Percentiles rank a stretch among this genome's conserved stretches.
phyloP scores from a whole-genome alignment of 306 rosid genomes.

The Vicia villosa region DNA sequence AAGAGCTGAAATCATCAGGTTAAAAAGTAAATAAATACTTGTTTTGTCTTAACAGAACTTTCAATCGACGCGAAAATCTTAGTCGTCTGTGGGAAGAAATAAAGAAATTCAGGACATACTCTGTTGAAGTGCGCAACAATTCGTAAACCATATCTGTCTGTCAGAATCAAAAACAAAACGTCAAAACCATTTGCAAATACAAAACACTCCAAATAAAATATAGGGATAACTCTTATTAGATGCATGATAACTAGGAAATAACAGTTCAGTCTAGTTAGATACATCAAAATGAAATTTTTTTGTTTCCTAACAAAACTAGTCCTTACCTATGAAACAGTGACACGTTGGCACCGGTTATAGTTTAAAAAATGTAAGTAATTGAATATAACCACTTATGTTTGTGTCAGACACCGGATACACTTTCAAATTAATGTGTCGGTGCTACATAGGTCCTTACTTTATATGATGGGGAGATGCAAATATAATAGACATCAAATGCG shows the following conservation, averaged over 20 bases:
- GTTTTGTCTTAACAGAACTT: constrained; percentile 25
- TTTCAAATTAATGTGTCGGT: background rate
- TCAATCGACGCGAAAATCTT: constrained; percentile 5
- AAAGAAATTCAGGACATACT: constrained; percentile 58
- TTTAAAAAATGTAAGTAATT: background rate
- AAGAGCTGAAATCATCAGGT: no score
- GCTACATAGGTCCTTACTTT: background rate
- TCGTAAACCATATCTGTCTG: constrained; percentile 99
- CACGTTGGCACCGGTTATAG: background rate
- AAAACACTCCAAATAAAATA: constrained; percentile 21
- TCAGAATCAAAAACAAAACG: constrained; percentile 39
- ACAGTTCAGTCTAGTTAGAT: constrained; percentile 18
- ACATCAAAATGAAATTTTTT: constrained; percentile 10
- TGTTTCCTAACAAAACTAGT: background rate
- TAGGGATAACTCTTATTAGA: constrained; percentile 7
- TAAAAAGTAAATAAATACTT: no score
- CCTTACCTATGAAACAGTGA: background rate
- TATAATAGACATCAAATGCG: constrained; percentile 16
- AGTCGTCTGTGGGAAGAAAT: background rate
- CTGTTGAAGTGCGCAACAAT: constrained; percentile 91
- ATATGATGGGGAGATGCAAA: constrained; percentile 17
- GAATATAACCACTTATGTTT: background rate
- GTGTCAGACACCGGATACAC: background rate
- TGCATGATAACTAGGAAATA: constrained; percentile 3
- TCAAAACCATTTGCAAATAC: constrained; percentile 36